Evolutionary conservation across 2,329 filamentous ascomycete species (phyloP).

Genomic region (Phyllosticta capitalensis): DNA sequence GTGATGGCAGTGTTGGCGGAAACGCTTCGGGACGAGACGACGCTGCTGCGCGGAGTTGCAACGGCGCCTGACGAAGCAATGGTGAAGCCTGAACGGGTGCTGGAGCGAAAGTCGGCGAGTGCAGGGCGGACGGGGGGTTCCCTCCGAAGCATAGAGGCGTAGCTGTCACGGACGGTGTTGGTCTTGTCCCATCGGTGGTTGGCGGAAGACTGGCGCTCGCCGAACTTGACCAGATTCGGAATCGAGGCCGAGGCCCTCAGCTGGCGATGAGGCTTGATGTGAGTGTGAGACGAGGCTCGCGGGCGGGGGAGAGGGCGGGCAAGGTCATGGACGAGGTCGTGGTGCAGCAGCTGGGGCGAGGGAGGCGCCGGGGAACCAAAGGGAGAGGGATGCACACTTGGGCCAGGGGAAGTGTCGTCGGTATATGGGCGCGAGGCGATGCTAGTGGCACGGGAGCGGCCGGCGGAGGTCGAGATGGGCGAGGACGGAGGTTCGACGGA

Average conservation of each 20-base stretch:
- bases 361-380: slow-evolving; percentile 5
- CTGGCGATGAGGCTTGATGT: slow-evolving; percentile 1
- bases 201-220: slow-evolving; percentile 18
- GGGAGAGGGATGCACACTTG: slow-evolving; percentile 8
- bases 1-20: slow-evolving; percentile 62
- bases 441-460: slow-evolving; percentile 15
- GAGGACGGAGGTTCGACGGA: slow-evolving; percentile 15
- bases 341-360: neutral
- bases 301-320: slow-evolving; percentile 1
- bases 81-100: slow-evolving; percentile 52
- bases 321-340: slow-evolving; percentile 3
- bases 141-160: slow-evolving; percentile 27
- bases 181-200: slow-evolving; percentile 25
- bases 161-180: slow-evolving; percentile 15
- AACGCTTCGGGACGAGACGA: slow-evolving; percentile 65
- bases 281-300: slow-evolving; percentile 20
- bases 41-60: slow-evolving; percentile 73
- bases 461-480: slow-evolving; percentile 19
- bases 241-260: slow-evolving; percentile 29
- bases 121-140: slow-evolving; percentile 22
- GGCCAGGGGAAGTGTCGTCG: slow-evolving; percentile 2
- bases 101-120: slow-evolving; percentile 39
- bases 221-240: slow-evolving; percentile 24
- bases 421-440: slow-evolving; percentile 5
- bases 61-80: slow-evolving; percentile 47